Evolutionary conservation across 805 yeast species (phyloP), one percentile per base, ranked within the genome.

Genomic region (Candida piceae): DNA sequence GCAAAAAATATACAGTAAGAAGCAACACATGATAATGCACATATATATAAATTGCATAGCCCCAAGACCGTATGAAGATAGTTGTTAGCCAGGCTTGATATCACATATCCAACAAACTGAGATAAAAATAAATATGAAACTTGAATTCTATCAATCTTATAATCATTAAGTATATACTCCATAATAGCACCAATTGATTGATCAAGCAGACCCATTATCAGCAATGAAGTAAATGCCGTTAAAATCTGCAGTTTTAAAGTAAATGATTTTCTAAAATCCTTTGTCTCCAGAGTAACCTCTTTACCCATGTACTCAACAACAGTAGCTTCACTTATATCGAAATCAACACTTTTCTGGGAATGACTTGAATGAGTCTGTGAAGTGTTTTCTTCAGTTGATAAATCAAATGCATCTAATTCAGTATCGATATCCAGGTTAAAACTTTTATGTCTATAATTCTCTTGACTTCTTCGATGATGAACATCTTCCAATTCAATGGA

Each of bases 121-220:
- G 74, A 64, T 16, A 78, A 53, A 45, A 77, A 80, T 3, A 80
- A 50, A 24, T 67, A 49, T 3, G 82, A 70, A 2, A 74, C 58
- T 23, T 63, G 60, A 1, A 72, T 55, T 45, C 80, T 74, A 42
- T 70, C 60, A 5, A 78, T 64, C 2, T 58, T 21, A 51, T 77
- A 80, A 33, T 72, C 57, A 4, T 50, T 53, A 36, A 75, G 69
- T 12, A 78, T 44, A 26, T 67, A 59, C 2, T 83, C 81, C 41
- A 80, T 62, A 27, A 79, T 50, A 0, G 84, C 69, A 0, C 86
- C 86, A 13, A 77, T 54, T 0, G 81, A 64, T 51, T 79, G 82
- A 46, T 80, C 86, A 5, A 70, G 65, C 20, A 79, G 50, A 0
- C 87, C 87, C 40, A 74, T 55, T 1, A 75, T 49, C 2, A 66